Conservation (phyloP, 805 yeast species). For the Kuraishia floccosa region DNA sequence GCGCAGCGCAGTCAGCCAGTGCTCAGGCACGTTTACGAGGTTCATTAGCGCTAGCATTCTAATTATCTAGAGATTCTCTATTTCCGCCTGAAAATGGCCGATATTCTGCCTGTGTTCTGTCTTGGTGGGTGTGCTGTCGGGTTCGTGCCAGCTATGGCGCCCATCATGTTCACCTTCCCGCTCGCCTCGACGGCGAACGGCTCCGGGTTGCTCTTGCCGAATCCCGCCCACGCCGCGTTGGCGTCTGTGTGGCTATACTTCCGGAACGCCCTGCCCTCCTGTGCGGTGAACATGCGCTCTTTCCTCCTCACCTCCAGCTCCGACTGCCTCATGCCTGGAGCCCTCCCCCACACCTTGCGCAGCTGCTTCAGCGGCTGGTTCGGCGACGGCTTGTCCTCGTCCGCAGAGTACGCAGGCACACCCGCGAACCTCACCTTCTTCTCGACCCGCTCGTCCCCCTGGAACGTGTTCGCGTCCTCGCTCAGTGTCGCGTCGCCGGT, state of each 20-base stretch:
- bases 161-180: slow-evolving; percentile 20
- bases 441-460: slow-evolving; percentile 2
- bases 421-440: slow-evolving; percentile 43
- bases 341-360: slow-evolving; percentile 20
- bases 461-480: not conserved
- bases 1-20: no score
- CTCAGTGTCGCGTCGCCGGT: not conserved
- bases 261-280: slow-evolving; percentile 24
- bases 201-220: slow-evolving; percentile 7
- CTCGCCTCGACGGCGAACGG: slow-evolving; percentile 11
- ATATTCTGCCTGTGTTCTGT: no score
- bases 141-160: slow-evolving; percentile 9
- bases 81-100: no score
- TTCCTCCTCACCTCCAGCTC: slow-evolving; percentile 12
- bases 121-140: no score
- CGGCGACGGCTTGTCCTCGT: slow-evolving; percentile 44
- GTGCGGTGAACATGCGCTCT: slow-evolving; percentile 17
- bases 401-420: slow-evolving; percentile 36
- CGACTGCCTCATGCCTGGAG: slow-evolving; percentile 3
- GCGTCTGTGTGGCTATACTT: slow-evolving; percentile 10
- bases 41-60: no score
- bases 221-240: slow-evolving; percentile 7
- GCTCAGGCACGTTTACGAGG: no score
- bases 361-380: slow-evolving; percentile 20
- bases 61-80: no score